These are phyloP conservation scores for Geotrichum bryndzae DNA, from an alignment of 1,139 yeast genomes.

Conservation along the genomic window DNA sequence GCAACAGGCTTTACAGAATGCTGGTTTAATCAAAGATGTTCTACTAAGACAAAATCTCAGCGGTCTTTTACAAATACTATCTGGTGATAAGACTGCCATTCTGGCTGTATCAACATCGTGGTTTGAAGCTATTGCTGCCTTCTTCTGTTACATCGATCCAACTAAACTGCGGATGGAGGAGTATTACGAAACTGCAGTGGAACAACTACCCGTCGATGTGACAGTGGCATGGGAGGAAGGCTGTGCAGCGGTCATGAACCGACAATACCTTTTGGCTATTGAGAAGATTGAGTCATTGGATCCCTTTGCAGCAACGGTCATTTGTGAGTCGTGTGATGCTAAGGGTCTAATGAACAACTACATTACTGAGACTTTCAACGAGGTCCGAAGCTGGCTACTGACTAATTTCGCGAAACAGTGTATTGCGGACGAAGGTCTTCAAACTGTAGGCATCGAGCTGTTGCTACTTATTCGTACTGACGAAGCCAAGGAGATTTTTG, in stretches of 20 bases:
- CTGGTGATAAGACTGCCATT: slow-evolving; percentile 53
- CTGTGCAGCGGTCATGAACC: slow-evolving; percentile 54
- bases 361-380: slow-evolving; percentile 14
- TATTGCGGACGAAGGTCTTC: slow-evolving; percentile 19
- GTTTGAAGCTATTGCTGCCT: slow-evolving; percentile 66
- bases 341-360: slow-evolving; percentile 55
- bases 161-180: slow-evolving; percentile 41
- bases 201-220: slow-evolving; percentile 37
- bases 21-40: slow-evolving; percentile 9
- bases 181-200: slow-evolving; percentile 36
- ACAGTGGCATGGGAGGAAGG: slow-evolving; percentile 53
- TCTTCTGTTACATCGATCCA: slow-evolving; percentile 59
- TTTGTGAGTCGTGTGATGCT: slow-evolving; percentile 59
- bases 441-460: slow-evolving; percentile 25
- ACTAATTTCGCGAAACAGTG: slow-evolving; percentile 28
- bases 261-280: slow-evolving; percentile 53
- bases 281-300: slow-evolving; percentile 58
- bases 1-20: slow-evolving; percentile 17
- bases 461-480: slow-evolving; percentile 20
- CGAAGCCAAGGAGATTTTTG: slow-evolving; percentile 44
- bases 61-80: slow-evolving; percentile 23
- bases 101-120: slow-evolving; percentile 49
- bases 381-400: slow-evolving; percentile 26
- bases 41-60: slow-evolving; percentile 19
- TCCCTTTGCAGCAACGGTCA: slow-evolving; percentile 60